Evolutionary conservation across 176 grass and related monocot genomes (phyloP).

Genomic region (Bothriochloa decipiens): DNA sequence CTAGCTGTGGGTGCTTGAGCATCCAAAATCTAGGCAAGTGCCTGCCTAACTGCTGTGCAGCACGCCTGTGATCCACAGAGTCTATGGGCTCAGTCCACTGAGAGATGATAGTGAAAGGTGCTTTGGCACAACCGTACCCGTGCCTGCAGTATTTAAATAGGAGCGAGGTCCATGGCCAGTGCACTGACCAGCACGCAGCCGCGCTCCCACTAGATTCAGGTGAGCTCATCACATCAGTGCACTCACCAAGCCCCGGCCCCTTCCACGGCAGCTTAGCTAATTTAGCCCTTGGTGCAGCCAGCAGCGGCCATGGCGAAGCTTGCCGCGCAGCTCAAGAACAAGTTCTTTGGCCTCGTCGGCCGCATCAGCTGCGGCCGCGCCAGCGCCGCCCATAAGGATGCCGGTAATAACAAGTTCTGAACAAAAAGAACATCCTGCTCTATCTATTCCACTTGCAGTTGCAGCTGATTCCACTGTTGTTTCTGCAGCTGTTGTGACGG

Average conservation of each 20-base stretch:
- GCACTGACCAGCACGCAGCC: background rate
- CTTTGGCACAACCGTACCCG: background rate
- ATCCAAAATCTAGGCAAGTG: background rate
- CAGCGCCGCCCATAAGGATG: conserved; percentile 30
- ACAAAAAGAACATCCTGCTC: background rate
- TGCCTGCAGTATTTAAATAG: conserved; percentile 3
- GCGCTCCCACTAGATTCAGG: background rate
- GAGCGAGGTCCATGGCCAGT: background rate
- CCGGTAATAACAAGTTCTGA: background rate
- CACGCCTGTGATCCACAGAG: background rate
- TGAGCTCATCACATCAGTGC: background rate
- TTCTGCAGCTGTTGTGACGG: background rate
- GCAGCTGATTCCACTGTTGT: background rate
- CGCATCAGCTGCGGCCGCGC: conserved; percentile 48
- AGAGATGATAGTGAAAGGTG: background rate
- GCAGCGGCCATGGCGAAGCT: conserved; percentile 47
- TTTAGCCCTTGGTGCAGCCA: background rate
- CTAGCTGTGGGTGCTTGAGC: background rate
- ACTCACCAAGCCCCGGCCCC: background rate
- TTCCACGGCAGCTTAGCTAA: background rate
- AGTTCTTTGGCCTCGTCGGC: conserved; percentile 47
- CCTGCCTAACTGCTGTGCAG: background rate
- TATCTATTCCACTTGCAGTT: background rate
- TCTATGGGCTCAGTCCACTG: background rate
- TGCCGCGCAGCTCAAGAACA: conserved; percentile 49